Conservation (phyloP, 495 filamentous ascomycete genomes). For the Bombardia bombarda region DNA sequence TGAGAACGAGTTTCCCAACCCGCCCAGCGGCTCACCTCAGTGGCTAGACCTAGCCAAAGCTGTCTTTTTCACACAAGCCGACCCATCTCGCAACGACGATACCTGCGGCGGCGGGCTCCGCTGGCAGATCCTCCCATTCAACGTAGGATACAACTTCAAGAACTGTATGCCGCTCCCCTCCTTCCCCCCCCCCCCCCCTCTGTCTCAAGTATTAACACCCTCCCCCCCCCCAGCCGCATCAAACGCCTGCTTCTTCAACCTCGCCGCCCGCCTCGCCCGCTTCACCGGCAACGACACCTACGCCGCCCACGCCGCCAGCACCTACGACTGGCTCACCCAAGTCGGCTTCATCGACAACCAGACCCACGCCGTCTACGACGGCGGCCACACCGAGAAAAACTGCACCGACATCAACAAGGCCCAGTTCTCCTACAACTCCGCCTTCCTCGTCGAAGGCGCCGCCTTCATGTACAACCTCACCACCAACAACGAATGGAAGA, state of each 20-base stretch:
- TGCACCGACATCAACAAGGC: constrained; percentile 53
- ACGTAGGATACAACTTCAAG: constrained; percentile 75
- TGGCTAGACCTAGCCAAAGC: constrained; percentile 71
- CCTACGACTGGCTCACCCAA: constrained; percentile 61
- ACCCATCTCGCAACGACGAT: constrained; percentile 48
- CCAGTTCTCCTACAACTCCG: constrained; percentile 74
- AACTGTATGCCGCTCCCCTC: constrained; percentile 31
- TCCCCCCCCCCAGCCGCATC: constrained; percentile 26
- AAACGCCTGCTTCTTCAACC: constrained; percentile 67
- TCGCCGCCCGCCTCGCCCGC: constrained; percentile 64
- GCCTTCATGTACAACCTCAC: constrained; percentile 54
- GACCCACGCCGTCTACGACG: constrained; percentile 58
- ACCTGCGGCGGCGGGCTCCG: constrained; percentile 64
- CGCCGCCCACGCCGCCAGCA: constrained; percentile 61
- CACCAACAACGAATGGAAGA: constrained; percentile 40
- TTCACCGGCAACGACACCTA: constrained; percentile 78
- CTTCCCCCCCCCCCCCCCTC: not conserved
- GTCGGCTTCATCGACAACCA: constrained; percentile 56
- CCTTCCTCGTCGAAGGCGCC: constrained; percentile 59
- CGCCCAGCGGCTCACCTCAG: constrained; percentile 48
- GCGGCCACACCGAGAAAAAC: constrained; percentile 53
- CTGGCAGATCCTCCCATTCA: constrained; percentile 73
- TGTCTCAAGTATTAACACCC: not conserved
- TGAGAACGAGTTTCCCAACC: constrained; percentile 49
- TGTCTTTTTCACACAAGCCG: constrained; percentile 66